A percentile compares a stretch with the other conserved stretches of the same genome.
Conservation (phyloP, 257 asterid species). For the Lycium barbarum region DNA sequence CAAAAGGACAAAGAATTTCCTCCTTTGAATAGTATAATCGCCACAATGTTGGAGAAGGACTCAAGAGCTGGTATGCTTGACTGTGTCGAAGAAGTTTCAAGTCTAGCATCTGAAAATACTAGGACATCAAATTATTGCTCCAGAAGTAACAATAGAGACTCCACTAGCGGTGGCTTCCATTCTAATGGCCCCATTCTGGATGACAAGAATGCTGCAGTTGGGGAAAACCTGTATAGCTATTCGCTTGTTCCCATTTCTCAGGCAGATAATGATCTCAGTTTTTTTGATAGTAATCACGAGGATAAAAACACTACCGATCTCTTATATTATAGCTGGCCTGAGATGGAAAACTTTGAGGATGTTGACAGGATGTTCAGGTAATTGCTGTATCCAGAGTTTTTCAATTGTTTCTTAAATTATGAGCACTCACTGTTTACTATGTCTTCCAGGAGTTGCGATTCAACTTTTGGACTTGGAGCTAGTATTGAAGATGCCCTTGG, state of each 20-base stretch:
- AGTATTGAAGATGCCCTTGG: constrained; percentile 62
- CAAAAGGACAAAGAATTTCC: constrained; percentile 35
- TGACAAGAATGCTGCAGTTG: constrained; percentile 48
- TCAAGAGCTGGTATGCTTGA: constrained; percentile 47
- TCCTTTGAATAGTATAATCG: constrained; percentile 43
- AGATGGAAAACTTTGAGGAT: constrained; percentile 83
- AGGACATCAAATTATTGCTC: constrained; percentile 45
- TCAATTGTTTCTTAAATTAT: neutral
- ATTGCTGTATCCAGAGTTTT: constrained; percentile 31
- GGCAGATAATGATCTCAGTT: constrained; percentile 49
- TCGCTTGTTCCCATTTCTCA: constrained; percentile 54
- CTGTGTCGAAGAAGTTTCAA: constrained; percentile 55
- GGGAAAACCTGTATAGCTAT: constrained; percentile 52
- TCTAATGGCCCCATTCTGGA: constrained; percentile 43
- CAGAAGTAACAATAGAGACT: constrained; percentile 42
- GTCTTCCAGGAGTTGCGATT: constrained; percentile 70
- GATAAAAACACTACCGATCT: constrained; percentile 63
- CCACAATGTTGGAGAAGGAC: constrained; percentile 56
- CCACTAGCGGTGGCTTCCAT: constrained; percentile 43
- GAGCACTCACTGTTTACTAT: neutral
- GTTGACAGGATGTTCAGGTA: constrained; percentile 88
- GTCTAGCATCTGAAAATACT: constrained; percentile 54
- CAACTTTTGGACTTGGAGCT: constrained; percentile 75
- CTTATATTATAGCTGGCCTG: constrained; percentile 72
- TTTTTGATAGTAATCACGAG: constrained; percentile 52